Evolutionary conservation across 169 alveolate genomes (phyloP), one percentile per base, ranked within the genome.

Genomic region (Amoebophrya sp.): DNA sequence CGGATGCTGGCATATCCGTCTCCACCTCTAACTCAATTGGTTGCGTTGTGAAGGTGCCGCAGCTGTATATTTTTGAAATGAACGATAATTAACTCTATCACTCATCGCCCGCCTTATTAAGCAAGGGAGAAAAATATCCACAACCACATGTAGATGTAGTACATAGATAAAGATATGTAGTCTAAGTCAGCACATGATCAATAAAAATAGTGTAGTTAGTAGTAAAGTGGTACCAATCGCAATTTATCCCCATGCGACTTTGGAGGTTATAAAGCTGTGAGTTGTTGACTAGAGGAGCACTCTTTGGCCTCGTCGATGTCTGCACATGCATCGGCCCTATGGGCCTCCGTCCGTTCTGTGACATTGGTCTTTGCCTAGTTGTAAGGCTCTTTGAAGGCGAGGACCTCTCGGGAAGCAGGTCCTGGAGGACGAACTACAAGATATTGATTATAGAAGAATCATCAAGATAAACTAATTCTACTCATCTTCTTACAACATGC

Each of bases 1-100:
- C 83, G 83, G 83, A 65, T 29, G 83, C 83, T 65, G 83, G 83
- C 83, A 65, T 65, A 36, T 65, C 83, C 83, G 18, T 65, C 83
- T 65, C 83, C 2, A 6, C 39, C 33, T 65, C 83, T 6, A 65
- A 36, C 83, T 65, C 83, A 0, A 65, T 65, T 10, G 83, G 83
- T 26, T 65, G 2, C 33, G 83, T 65, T 36, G 83, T 65, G 83
- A 12, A 65, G 2, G 83, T 18, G 33, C 83, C 83, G 83, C 83
- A 65, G 38, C 83, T 65, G n/a, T n/a, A n/a, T n/a, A n/a, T n/a
- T n/a, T n/a, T n/a, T n/a, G n/a, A n/a, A n/a, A n/a, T n/a, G n/a
- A n/a, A n/a, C n/a, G n/a, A n/a, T n/a, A n/a, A n/a, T n/a, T n/a
- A n/a, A n/a, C n/a, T n/a, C n/a, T n/a, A n/a, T n/a, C n/a, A n/a